These are phyloP conservation scores for Solanum medicagineum DNA, from an alignment of 257 asterid species.

Conservation along the genomic window DNA sequence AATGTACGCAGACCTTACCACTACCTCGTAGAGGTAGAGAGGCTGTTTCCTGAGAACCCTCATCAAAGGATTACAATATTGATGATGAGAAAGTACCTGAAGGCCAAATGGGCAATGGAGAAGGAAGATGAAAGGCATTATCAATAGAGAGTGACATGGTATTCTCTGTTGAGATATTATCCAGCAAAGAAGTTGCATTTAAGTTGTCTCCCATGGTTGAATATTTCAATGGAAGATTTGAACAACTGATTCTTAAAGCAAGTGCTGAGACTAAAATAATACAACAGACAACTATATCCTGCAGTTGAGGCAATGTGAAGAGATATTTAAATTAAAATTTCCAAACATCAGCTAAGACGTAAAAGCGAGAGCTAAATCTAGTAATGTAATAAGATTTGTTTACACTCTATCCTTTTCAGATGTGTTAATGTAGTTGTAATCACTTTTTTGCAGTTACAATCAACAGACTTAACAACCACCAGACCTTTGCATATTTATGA, in stretches of 20 bases:
- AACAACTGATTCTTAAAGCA: background rate
- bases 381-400: background rate
- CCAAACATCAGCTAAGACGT: background rate
- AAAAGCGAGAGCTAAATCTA: background rate
- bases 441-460: background rate
- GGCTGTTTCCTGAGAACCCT: too few relatives aligned
- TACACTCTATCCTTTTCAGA: too few relatives aligned
- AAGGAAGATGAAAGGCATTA: slow-evolving; percentile 10
- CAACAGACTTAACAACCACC: background rate
- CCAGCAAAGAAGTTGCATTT: background rate
- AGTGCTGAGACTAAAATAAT: background rate
- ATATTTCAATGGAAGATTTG: background rate
- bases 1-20: too few relatives aligned
- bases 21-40: too few relatives aligned
- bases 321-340: background rate
- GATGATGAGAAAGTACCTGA: background rate
- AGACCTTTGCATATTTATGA: background rate
- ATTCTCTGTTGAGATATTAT: background rate
- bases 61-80: background rate
- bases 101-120: slow-evolving; percentile 16
- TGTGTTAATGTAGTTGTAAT: background rate
- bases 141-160: slow-evolving; percentile 7
- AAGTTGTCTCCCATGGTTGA: background rate
- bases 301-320: background rate
- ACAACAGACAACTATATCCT: background rate